A percentile compares a stretch with the other conserved stretches of the same genome.
Conservation (phyloP, 257 asterid species). For the Mentha longifolia region DNA sequence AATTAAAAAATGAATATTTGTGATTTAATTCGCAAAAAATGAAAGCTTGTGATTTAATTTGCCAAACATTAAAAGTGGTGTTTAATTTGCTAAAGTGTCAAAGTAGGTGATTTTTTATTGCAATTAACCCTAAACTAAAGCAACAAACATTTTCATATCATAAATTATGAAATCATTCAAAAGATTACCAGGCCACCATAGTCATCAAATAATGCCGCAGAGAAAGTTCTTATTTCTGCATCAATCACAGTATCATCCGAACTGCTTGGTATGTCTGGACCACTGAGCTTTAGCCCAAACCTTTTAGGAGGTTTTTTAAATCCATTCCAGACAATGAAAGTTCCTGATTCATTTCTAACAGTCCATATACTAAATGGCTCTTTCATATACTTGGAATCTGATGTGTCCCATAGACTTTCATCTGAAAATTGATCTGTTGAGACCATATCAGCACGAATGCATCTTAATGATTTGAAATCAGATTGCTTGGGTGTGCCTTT, state of each 20-base stretch:
- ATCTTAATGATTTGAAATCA: conserved; percentile 78
- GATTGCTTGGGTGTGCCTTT: conserved; percentile 81
- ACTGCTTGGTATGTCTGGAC: conserved; percentile 59
- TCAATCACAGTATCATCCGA: conserved; percentile 71
- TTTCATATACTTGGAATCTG: conserved; percentile 61
- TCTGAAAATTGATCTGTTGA: conserved; percentile 74
- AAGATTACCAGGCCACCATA: conserved; percentile 85
- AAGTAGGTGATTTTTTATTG: too few species aligned
- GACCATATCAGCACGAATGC: conserved; percentile 88
- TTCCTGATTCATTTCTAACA: conserved; percentile 73
- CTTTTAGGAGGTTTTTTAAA: conserved; percentile 87
- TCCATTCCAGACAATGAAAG: conserved; percentile 81
- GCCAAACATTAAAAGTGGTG: too few species aligned
- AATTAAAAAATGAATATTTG: too few species aligned
- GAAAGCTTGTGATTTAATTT: too few species aligned
- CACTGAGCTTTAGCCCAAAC: conserved; percentile 86
- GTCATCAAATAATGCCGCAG: conserved; percentile 95
- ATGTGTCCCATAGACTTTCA: conserved; percentile 92
- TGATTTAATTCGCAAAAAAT: too few species aligned
- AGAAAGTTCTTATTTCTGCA: conserved; percentile 85
- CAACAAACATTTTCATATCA: conserved; percentile 14
- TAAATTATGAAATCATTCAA: conserved; percentile 13
- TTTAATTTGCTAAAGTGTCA: too few species aligned
- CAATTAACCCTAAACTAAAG: neutral
- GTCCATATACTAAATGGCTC: conserved; percentile 87